These are phyloP conservation scores for Dryas alaskensis DNA, from an alignment of 306 rosid species.

Conservation along the genomic window DNA sequence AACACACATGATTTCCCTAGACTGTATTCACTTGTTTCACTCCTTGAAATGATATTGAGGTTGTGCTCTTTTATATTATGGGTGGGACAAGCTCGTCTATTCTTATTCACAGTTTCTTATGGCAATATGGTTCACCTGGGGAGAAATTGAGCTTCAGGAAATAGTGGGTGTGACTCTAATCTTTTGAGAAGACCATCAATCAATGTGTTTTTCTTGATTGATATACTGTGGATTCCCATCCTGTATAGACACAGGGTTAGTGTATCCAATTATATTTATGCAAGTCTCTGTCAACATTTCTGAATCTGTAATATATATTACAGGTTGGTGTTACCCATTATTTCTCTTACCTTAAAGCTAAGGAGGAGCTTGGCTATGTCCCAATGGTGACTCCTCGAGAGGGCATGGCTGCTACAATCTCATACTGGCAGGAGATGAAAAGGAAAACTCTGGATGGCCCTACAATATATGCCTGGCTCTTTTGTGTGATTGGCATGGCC, in stretches of 20 bases:
- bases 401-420: constrained; percentile 84
- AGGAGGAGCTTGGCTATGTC: constrained; percentile 77
- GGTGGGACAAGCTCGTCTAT: background rate
- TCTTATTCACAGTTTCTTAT: background rate
- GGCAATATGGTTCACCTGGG: background rate
- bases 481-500: constrained; percentile 61
- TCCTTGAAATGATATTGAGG: background rate
- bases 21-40: background rate
- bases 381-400: constrained; percentile 68
- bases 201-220: background rate
- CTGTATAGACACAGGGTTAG: background rate
- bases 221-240: background rate
- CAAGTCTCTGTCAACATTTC: background rate
- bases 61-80: background rate
- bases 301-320: constrained; percentile 8
- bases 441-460: constrained; percentile 71
- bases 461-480: constrained; percentile 64
- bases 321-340: constrained; percentile 89
- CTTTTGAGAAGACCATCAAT: background rate
- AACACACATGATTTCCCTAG: background rate
- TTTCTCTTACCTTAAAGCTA: constrained; percentile 87
- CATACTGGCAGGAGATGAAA: constrained; percentile 80
- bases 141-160: background rate
- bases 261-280: background rate
- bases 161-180: background rate